A percentile compares a stretch with the other conserved stretches of the same genome.
Conservation (phyloP, 306 rosid genomes). For the Cucurbita maxima region DNA sequence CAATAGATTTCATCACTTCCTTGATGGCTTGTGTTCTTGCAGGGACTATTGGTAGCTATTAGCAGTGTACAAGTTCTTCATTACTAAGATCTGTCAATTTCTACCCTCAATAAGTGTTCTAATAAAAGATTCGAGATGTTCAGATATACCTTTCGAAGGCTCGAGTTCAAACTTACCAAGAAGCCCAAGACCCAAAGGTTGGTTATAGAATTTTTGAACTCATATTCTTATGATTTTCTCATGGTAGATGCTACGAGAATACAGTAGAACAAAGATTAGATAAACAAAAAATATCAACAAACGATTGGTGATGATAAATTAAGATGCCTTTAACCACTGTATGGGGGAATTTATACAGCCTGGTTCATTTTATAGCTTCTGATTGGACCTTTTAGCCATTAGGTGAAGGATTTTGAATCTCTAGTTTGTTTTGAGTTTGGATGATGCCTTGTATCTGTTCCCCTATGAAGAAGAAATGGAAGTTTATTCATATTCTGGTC, state of each 20-base stretch:
- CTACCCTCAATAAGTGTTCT: neutral
- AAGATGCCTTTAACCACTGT: neutral
- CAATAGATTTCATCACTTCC: conserved; percentile 13
- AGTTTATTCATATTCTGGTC: neutral
- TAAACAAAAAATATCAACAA: neutral
- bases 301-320: neutral
- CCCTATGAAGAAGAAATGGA: neutral
- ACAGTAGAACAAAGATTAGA: neutral
- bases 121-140: neutral
- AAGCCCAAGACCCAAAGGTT: neutral
- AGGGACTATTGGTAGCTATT: conserved; percentile 12
- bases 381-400: neutral
- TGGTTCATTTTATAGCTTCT: neutral
- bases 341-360: neutral
- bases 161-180: neutral
- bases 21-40: conserved; percentile 12
- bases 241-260: neutral
- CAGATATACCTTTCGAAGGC: neutral
- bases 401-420: neutral
- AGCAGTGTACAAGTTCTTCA: neutral
- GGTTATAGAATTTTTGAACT: neutral
- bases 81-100: neutral
- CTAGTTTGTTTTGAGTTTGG: neutral
- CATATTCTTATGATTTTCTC: neutral
- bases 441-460: neutral